Percentiles rank a stretch among this genome's conserved stretches.
Evolutionary conservation across 805 yeast species (phyloP).

Genomic region (Suhomyces xylopsoci): DNA sequence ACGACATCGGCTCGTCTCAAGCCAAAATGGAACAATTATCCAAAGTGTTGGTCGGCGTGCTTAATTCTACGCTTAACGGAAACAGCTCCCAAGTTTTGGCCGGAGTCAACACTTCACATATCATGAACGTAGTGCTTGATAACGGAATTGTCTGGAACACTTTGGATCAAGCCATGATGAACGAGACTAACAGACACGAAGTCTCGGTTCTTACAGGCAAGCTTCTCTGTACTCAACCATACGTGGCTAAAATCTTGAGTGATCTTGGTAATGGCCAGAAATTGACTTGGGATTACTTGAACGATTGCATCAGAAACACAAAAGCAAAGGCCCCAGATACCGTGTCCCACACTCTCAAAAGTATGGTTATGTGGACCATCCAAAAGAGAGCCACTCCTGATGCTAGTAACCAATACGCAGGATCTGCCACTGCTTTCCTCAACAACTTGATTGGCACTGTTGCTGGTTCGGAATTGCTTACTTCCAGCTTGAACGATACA

Average conservation of each 20-base stretch:
- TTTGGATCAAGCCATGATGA: constrained; percentile 22
- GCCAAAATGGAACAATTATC: constrained; percentile 27
- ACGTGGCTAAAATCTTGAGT: constrained; percentile 27
- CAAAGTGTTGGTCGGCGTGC: constrained; percentile 13
- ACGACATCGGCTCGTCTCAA: constrained; percentile 30
- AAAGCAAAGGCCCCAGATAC: constrained; percentile 22
- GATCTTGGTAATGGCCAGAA: constrained; percentile 34
- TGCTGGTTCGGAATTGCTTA: constrained; percentile 5
- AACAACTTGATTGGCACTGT: constrained; percentile 22
- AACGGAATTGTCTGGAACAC: constrained; percentile 30
- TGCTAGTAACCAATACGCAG: constrained; percentile 17
- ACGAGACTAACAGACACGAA: constrained; percentile 26
- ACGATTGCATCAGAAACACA: constrained; percentile 25
- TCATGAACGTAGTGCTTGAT: constrained; percentile 16
- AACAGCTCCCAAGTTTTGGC: background rate
- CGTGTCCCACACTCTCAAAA: constrained; percentile 2
- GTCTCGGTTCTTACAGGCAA: constrained; percentile 27
- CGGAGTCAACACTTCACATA: constrained; percentile 19
- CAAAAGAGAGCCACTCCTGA: constrained; percentile 4
- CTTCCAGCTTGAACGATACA: constrained; percentile 18
- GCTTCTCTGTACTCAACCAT: constrained; percentile 22
- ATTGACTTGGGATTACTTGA: constrained; percentile 28
- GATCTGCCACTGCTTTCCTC: constrained; percentile 31
- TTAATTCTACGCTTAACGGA: background rate
- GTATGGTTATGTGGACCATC: background rate